Base-by-base conservation (phyloP, 2,329 filamentous ascomycete species). In the Reticulascus tulasneorum region DNA sequence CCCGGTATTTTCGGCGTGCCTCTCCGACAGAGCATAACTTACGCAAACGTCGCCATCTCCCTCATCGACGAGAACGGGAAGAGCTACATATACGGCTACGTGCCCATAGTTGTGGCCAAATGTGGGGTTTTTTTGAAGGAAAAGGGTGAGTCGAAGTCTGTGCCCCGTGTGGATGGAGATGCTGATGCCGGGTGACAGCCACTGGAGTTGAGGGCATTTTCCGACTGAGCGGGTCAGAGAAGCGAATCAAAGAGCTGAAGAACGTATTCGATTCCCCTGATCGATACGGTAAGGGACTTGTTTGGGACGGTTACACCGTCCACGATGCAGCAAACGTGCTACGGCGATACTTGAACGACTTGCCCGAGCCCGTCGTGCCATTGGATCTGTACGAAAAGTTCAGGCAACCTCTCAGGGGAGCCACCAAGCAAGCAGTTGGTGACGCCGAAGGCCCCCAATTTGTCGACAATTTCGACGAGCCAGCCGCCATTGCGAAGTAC, bases 311-410 rank as follows among this genome's bases (percentile, higher is more conserved):
- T 29, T 98, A 95, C 60, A 98, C 93, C 1, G 93, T 98, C 26
- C 93, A 98, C 62, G 93, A 98, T 73, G 93, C 93, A 18, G 90
- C 93, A 52, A 98, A 97, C 56, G 91, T 98, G 43, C 75, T 98
- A 28, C 83, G 93, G 45, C 81, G 93, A 50, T 98, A 98, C 59
- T 80, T 98, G 45, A 97, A 97, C 61, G 87, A 95, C 55, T 75
- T 98, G 3, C 93, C 93, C 3, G 93, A 98, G 58, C 93, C 93
- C 6, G 95, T 98, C 46, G 93, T 98, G 20, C 93, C 93, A 4
- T 71, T 97, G 35, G 86, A 94, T 51, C 82, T 96, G 46, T 98
- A 98, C 59, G 86, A 94, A 53, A 79, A 79, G 40, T 98, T 97
- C 61, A 82, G 93, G 43, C 79, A 90, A 33, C 93, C 93, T 34